Percentiles rank a stretch among this genome's conserved stretches.
phyloP scores from a whole-genome alignment of 306 rosid species.

The Morella rubra region DNA sequence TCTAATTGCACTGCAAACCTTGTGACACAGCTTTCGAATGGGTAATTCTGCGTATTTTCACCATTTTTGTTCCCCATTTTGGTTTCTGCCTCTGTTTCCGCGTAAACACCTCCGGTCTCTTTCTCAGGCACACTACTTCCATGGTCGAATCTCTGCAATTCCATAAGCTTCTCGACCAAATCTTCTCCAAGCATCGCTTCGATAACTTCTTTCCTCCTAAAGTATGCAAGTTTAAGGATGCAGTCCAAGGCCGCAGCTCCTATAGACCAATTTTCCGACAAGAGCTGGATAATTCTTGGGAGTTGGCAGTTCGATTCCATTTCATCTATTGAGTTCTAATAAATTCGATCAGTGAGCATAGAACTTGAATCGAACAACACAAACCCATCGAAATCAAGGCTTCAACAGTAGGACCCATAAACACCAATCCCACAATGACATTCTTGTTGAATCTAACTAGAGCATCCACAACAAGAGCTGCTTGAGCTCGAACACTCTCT shows the following conservation, averaged over 20 bases:
- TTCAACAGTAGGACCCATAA: slow-evolving; percentile 60
- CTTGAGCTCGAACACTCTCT: slow-evolving; percentile 42
- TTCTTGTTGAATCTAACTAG: slow-evolving; percentile 58
- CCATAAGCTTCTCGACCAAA: slow-evolving; percentile 48
- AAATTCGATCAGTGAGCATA: slow-evolving; percentile 39
- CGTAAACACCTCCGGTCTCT: neutral
- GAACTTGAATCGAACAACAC: slow-evolving; percentile 36
- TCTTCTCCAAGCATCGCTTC: slow-evolving; percentile 44
- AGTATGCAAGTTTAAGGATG: slow-evolving; percentile 44
- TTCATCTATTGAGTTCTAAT: slow-evolving; percentile 54
- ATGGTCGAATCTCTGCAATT: slow-evolving; percentile 46
- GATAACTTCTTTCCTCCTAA: slow-evolving; percentile 57
- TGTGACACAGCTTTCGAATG: slow-evolving; percentile 49
- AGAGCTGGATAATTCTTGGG: slow-evolving; percentile 33
- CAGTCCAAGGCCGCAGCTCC: slow-evolving; percentile 45
- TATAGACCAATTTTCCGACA: slow-evolving; percentile 27
- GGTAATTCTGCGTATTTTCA: neutral
- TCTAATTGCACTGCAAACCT: slow-evolving; percentile 51
- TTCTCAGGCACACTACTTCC: neutral
- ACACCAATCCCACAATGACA: slow-evolving; percentile 69
- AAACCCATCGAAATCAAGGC: slow-evolving; percentile 41
- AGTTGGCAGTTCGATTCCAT: slow-evolving; percentile 41
- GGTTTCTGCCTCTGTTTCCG: neutral
- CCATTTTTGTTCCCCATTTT: neutral
- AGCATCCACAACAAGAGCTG: slow-evolving; percentile 40